Base-by-base conservation (phyloP, 164 flowering plant genomes). In the Chimonanthus praecox region DNA sequence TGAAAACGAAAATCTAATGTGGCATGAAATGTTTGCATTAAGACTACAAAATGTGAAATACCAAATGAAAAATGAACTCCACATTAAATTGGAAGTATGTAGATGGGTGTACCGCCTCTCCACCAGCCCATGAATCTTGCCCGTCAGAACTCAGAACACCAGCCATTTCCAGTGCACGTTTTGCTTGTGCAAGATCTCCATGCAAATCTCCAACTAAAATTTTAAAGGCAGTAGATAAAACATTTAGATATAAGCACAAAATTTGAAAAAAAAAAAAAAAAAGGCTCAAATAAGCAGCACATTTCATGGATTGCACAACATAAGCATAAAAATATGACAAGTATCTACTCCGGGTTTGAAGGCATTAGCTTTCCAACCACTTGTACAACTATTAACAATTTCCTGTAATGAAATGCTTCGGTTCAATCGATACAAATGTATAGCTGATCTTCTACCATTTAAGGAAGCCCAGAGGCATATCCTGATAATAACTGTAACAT, bases 161-260 rank as follows among this genome's bases (percentile, higher is more conserved):
- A 73, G 97, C 99, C 77, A 87, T 84, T 84, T 89, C 85, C 77
- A 92, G 88, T 16, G 99, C 99, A 79, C 72, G 70, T 77, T 92
- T 86, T 13, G 95, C 85, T 82, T 94, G 88, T 62, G 80, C 81
- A 76, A 92, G 87, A 78, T 94, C 99, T 54, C 99, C 99, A 79
- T 94, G 97, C 78, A 94, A 74, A 78, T 94, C 99, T 49, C 99
- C 99, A 85, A 94, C 97, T 94, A 80, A 65, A 79, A 18, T 67
- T 67, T 64, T 18, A 49, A 13, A 64, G 58, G 50, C 16, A 33
- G 68, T 43, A 33, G 13, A 49, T 64, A 49, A 71, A 58, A 15
- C 13, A 11, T 10, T 13, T 58, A 44, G 44, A 58, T 20, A 44
- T 18, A 45, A 18, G 63, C 16, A 58, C 45, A 46, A 15, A 50